A percentile compares a stretch with the other conserved stretches of the same genome.
These are phyloP conservation scores for Diaporthe citri DNA, from an alignment of 2,329 filamentous ascomycete species.

Conservation along the genomic window DNA sequence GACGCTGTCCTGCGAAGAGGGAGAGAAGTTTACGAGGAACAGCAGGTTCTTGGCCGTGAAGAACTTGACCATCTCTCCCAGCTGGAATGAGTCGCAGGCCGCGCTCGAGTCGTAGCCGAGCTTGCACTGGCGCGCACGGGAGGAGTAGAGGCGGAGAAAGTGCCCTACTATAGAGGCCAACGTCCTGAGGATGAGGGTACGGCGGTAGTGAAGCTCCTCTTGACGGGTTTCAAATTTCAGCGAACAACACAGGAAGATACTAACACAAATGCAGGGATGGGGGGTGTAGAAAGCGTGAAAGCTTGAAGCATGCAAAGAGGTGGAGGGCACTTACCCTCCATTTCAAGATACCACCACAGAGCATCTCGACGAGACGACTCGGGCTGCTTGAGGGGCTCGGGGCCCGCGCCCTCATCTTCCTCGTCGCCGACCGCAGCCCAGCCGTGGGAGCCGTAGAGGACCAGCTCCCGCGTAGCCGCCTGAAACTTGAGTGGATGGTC, in stretches of 20 bases:
- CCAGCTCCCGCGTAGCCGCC: constrained; percentile 73
- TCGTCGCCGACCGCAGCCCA: constrained; percentile 61
- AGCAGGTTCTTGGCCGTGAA: constrained; percentile 72
- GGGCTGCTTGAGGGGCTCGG: not conserved
- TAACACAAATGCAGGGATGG: no score
- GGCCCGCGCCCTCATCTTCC: constrained; percentile 48
- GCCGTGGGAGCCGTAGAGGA: constrained; percentile 72
- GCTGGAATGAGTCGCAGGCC: constrained; percentile 82
- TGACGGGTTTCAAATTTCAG: constrained; percentile 53
- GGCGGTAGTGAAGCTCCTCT: constrained; percentile 67
- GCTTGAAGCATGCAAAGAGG: not conserved
- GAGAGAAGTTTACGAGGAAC: constrained; percentile 67
- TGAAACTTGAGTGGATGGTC: constrained; percentile 72
- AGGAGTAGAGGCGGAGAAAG: constrained; percentile 76
- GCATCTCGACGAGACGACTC: constrained; percentile 48
- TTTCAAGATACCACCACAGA: constrained; percentile 78
- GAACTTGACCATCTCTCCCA: constrained; percentile 83
- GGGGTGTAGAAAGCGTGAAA: not conserved
- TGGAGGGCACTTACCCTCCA: constrained; percentile 68
- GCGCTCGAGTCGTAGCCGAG: constrained; percentile 80
- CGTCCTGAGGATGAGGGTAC: constrained; percentile 75
- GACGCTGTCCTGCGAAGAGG: constrained; percentile 58
- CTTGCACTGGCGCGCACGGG: constrained; percentile 75
- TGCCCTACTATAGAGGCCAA: constrained; percentile 77
- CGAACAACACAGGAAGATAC: constrained; percentile 37